Conservation (phyloP, 2,329 filamentous ascomycete genomes). For the Colletotrichum coccodes region DNA sequence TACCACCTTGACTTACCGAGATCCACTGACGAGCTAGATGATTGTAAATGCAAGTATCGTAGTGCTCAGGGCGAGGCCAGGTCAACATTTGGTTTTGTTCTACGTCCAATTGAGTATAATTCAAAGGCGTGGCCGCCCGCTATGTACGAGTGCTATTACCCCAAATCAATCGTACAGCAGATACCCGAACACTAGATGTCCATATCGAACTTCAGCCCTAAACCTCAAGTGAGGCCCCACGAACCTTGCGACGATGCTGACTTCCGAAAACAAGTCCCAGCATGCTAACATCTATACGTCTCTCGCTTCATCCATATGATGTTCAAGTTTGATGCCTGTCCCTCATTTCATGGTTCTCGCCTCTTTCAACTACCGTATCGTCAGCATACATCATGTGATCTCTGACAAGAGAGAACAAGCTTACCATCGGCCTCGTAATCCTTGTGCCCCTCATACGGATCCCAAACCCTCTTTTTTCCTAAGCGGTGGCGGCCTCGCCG, state of each 20-base stretch:
- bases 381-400: background rate
- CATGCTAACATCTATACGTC: background rate
- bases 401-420: background rate
- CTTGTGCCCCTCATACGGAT: background rate
- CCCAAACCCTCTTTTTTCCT: conserved; percentile 14
- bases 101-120: background rate
- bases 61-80: background rate
- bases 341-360: conserved; percentile 17
- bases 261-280: background rate
- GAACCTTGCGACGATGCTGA: background rate
- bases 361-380: background rate
- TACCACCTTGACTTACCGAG: too few relatives aligned
- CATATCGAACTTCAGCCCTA: background rate
- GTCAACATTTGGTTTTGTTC: background rate
- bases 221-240: background rate
- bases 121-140: background rate
- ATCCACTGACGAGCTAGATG: background rate
- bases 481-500: background rate
- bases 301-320: background rate
- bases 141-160: background rate
- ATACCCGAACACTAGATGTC: background rate
- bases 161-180: background rate
- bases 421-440: conserved; percentile 9
- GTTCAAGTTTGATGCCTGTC: background rate
- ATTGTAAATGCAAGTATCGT: background rate